A percentile compares a stretch with the other conserved stretches of the same genome.
Evolutionary conservation across 2,329 filamentous ascomycete species (phyloP).

Genomic region (Fusarium pseudograminearum): DNA sequence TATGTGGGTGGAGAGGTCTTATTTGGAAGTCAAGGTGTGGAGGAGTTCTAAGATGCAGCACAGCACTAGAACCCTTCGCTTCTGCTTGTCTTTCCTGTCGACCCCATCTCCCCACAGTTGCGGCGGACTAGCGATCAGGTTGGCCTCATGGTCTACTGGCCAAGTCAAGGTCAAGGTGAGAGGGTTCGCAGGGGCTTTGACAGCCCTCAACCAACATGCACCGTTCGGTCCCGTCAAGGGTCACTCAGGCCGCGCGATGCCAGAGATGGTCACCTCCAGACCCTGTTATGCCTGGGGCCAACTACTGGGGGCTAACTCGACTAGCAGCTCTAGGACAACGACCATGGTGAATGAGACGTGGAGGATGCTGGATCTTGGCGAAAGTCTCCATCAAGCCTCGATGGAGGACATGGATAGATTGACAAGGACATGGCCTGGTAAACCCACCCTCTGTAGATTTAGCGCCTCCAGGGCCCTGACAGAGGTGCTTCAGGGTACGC

Average conservation of each 20-base stretch:
- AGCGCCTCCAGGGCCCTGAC: slow-evolving; percentile 41
- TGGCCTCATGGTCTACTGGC: slow-evolving; percentile 36
- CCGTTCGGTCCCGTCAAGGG: slow-evolving; percentile 42
- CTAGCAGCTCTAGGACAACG: slow-evolving; percentile 32
- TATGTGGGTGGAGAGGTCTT: slow-evolving; percentile 50
- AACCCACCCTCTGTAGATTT: slow-evolving; percentile 42
- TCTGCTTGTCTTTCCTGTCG: slow-evolving; percentile 32
- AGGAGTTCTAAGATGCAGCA: slow-evolving; percentile 45
- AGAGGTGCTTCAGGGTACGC: slow-evolving; percentile 46
- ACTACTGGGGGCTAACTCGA: slow-evolving; percentile 28
- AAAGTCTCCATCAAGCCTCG: slow-evolving; percentile 39
- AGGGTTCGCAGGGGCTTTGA: slow-evolving; percentile 26
- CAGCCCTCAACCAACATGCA: slow-evolving; percentile 38
- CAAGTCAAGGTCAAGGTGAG: slow-evolving; percentile 41
- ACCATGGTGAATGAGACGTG: slow-evolving; percentile 39
- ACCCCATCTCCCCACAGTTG: slow-evolving; percentile 47
- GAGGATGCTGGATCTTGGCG: slow-evolving; percentile 38
- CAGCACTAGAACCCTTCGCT: slow-evolving; percentile 39
- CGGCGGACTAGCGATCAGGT: slow-evolving; percentile 39
- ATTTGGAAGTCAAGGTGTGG: slow-evolving; percentile 48
- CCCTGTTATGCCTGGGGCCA: slow-evolving; percentile 28
- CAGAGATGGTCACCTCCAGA: slow-evolving; percentile 32
- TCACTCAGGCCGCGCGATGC: slow-evolving; percentile 34
- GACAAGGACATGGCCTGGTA: slow-evolving; percentile 26
- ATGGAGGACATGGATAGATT: slow-evolving; percentile 38